These are phyloP conservation scores for Podospora conica DNA, from an alignment of 495 filamentous ascomycete genomes.

Conservation along the genomic window DNA sequence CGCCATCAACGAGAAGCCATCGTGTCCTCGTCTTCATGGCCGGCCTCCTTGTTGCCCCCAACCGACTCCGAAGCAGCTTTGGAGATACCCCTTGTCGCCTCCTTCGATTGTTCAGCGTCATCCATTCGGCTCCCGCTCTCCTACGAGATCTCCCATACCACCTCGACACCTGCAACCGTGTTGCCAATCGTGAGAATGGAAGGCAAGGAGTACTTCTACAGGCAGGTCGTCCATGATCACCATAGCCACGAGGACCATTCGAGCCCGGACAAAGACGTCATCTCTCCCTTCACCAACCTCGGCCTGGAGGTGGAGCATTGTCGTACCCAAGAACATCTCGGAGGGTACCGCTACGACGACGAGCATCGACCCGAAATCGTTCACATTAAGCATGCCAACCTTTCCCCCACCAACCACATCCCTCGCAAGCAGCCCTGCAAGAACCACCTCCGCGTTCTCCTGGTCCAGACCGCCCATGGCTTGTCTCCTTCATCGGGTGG, in stretches of 20 bases:
- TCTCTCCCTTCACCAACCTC: not conserved
- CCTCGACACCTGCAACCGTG: not conserved
- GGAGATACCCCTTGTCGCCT: not conserved
- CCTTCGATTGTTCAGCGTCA: not conserved
- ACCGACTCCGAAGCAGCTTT: too few species aligned
- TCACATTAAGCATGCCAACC: not conserved
- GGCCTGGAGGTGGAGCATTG: not conserved
- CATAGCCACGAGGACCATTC: not conserved
- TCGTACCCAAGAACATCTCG: not conserved
- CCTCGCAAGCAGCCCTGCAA: not conserved
- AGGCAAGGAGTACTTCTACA: not conserved
- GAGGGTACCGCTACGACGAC: not conserved
- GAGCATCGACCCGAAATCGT: not conserved
- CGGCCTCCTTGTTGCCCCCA: not conserved
- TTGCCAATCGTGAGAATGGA: not conserved
- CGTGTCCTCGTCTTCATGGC: not conserved
- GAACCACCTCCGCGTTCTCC: slow-evolving; percentile 17
- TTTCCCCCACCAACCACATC: not conserved
- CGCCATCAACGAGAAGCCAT: not conserved
- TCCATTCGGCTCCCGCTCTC: not conserved
- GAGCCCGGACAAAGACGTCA: not conserved
- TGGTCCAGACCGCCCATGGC: slow-evolving; percentile 30
- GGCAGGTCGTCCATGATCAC: not conserved
- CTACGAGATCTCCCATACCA: not conserved
- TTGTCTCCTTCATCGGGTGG: slow-evolving; percentile 29